Evolutionary conservation across 768 basidiomycete genomes (phyloP), one percentile per base, ranked within the genome.

Genomic region (Chalciporus piperatus): DNA sequence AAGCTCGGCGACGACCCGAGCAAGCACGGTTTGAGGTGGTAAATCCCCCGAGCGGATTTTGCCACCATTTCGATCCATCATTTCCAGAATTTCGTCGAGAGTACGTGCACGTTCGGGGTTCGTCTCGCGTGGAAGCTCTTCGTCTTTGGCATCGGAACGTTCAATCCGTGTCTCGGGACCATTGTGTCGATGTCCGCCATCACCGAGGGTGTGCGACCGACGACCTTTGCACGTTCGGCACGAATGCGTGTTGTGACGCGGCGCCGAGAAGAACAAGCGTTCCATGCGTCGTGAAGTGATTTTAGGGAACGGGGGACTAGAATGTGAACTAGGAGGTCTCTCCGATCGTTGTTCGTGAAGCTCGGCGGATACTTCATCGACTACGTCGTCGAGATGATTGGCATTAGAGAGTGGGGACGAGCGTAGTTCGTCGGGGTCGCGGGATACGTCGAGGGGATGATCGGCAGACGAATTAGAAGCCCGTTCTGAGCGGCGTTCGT

Each of bases 1-100:
- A 8, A 99, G 75, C 69, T 96, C 92, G 53, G 87, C 68, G 27
- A 98, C 72, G 11, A 97, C 92, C 4, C 89, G 76, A 25, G 84
- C 78, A 4, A 97, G 78, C 12, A 96, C 82, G 1, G 93, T 94
- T 69, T 98, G 95, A 20, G 92, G 89, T 2, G 92, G 94, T 7
- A 90, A 27, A 23, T 59, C 44, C 74, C 76, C 38, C 25, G 56
- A 41, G 43, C 52, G 54, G 39, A 68, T 45, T 4, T 49, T 57
- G 14, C 57, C 61, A 0, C 63, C 65, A 37, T 67, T 62, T 17
- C 37, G 52, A 22, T 67, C 61, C 51, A 66, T 60, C 33, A 52
- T 56, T 39, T 60, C 60, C 6, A 66, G 55, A 37, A 66, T 63
- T 19, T 66, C 65, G 6, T 65, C 63, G 28, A 67, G 46, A 6